Conservation (phyloP, 164 flowering plant species). For the Magnolia officinalis region DNA sequence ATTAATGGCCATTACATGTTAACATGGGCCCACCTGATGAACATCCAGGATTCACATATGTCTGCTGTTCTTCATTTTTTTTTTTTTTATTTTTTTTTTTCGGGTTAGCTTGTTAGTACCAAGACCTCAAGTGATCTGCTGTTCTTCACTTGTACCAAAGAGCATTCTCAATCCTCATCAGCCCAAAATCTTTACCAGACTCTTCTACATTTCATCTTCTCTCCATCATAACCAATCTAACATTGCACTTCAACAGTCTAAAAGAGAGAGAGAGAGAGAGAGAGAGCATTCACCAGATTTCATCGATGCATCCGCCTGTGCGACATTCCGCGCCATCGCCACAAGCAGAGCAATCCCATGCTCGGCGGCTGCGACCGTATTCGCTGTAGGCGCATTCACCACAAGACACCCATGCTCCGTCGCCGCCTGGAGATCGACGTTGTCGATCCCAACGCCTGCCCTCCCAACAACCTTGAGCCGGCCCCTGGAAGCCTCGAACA, state of each 20-base stretch:
- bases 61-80: no score
- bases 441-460: conserved; percentile 94
- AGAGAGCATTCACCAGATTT: conserved; percentile 56
- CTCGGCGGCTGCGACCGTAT: conserved; percentile 90
- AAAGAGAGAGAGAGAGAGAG: neutral
- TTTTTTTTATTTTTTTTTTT: no score
- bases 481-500: conserved; percentile 75
- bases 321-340: conserved; percentile 78
- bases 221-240: no score
- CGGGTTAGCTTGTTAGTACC: no score
- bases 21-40: no score
- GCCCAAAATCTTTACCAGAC: no score
- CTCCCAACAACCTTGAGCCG: conserved; percentile 83
- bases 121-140: no score
- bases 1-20: no score
- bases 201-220: no score
- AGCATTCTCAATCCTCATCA: no score
- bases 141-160: no score
- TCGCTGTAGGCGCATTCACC: conserved; percentile 94
- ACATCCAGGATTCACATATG: no score
- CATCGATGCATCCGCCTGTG: conserved; percentile 84
- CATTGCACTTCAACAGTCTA: neutral
- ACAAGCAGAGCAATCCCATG: conserved; percentile 85
- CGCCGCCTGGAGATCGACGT: conserved; percentile 92
- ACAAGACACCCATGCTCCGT: conserved; percentile 86